Percentiles rank a stretch among this genome's conserved stretches.
Conservation (phyloP, 1,139 yeast species). For the Lodderomyces theae region DNA sequence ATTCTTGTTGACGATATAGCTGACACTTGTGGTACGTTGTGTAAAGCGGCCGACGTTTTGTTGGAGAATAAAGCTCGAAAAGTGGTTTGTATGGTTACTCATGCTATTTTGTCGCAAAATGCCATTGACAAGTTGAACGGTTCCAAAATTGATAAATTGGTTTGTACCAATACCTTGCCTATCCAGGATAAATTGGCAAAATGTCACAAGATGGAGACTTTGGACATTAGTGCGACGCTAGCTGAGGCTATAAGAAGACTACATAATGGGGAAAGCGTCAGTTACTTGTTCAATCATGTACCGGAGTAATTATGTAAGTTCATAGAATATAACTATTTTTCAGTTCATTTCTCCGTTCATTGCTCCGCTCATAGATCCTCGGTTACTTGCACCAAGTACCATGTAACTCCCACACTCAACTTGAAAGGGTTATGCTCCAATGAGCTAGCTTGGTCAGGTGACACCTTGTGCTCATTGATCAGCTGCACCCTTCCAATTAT, state of each 20-base stretch:
- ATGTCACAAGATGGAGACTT: constrained; percentile 75
- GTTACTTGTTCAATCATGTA: constrained; percentile 79
- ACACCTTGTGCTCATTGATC: constrained; percentile 48
- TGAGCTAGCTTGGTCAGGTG: constrained; percentile 31
- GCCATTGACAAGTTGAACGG: constrained; percentile 82
- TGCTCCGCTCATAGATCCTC: constrained; percentile 24
- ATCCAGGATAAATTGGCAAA: constrained; percentile 67
- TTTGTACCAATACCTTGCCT: constrained; percentile 95
- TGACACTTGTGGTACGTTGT: constrained; percentile 95
- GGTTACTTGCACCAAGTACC: constrained; percentile 50
- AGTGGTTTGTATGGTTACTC: constrained; percentile 94
- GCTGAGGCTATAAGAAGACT: constrained; percentile 97
- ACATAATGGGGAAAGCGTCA: constrained; percentile 95
- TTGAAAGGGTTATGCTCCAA: constrained; percentile 45
- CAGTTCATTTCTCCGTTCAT: too few relatives aligned
- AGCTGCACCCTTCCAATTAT: constrained; percentile 59
- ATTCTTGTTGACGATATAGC: constrained; percentile 97
- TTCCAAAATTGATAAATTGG: constrained; percentile 73
- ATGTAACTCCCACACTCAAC: constrained; percentile 44
- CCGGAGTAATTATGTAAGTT: constrained; percentile 24
- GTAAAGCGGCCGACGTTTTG: constrained; percentile 91
- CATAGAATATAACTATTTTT: too few relatives aligned
- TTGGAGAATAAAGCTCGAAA: constrained; percentile 76
- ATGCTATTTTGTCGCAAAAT: constrained; percentile 86
- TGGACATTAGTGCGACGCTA: constrained; percentile 84